Evolutionary conservation across 2,329 filamentous ascomycete species (phyloP), one percentile per base, ranked within the genome.

Genomic region (Sporothrix brasiliensis): DNA sequence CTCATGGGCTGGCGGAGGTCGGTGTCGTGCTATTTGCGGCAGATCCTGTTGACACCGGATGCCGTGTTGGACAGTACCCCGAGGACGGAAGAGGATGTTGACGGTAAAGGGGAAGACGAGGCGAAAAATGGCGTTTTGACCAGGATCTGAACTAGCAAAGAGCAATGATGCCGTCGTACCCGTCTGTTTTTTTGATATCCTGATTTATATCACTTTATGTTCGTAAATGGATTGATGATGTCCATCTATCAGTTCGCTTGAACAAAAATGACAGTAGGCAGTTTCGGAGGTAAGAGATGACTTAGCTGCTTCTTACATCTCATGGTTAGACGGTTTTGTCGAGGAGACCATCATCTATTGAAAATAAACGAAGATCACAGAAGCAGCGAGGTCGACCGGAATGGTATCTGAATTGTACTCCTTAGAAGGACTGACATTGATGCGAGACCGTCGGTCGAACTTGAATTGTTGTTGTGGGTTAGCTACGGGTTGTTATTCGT

Each of bases 21-120:
- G 65, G 73, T 77, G 4, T 76, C 70, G 0, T 78, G 77, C 47
- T 67, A 73, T 0, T 7, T 79, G 30, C 72, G 78, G 9, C 68
- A 71, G 0, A 69, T 74, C 7, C 72, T 79, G 0, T 30, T 79
- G 0, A 71, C 1, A 11, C 73, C 10, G 11, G 50, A 19, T 10
- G 24, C 1, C 54, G 1, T 19, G 1, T 19, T 44, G 21, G 44
- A 66, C 50, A 30, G 60, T 44, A 14, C 10, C 41, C 39, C 7
- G 14, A 10, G 7, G 54, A 27, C 30, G 13, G 53, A 56, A 2
- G 11, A 30, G 11, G 24, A 56, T 13, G 52, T 14, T 1, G 24
- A n/a, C 1, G 53, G 9, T 7, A 27, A 16, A 0, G 24, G 5
- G 1, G 53, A 27, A 24, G 24, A 16, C 3, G 53, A 30, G 21